Percentiles rank a stretch among this genome's conserved stretches.
phyloP scores from a whole-genome alignment of 352 stramenopile genomes.

The Phytophthora agathidicida region DNA sequence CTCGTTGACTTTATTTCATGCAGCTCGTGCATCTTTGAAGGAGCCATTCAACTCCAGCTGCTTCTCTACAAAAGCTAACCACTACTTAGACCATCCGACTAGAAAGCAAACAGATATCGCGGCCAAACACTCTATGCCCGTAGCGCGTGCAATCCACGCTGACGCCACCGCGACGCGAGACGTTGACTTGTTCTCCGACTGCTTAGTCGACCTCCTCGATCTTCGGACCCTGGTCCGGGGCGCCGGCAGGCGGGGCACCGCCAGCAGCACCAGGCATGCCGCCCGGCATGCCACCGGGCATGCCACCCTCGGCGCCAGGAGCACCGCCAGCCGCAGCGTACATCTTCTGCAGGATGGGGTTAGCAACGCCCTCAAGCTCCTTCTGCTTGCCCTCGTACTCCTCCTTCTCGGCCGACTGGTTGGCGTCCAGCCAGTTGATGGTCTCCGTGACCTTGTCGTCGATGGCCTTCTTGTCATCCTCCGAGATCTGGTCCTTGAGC shows the following conservation, averaged over 20 bases:
- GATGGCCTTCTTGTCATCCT: slow-evolving; percentile 85
- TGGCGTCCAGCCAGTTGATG: slow-evolving; percentile 98
- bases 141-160: slow-evolving; percentile 39
- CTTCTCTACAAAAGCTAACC: slow-evolving; percentile 38
- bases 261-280: slow-evolving; percentile 33
- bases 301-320: slow-evolving; percentile 39
- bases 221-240: slow-evolving; percentile 72
- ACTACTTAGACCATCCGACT: slow-evolving; percentile 23
- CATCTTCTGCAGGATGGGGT: slow-evolving; percentile 85
- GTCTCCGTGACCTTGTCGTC: slow-evolving; percentile 95
- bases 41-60: slow-evolving; percentile 29
- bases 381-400: slow-evolving; percentile 91
- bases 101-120: slow-evolving; percentile 25
- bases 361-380: slow-evolving; percentile 85
- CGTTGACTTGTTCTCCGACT: slow-evolving; percentile 16
- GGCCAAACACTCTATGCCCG: slow-evolving; percentile 31
- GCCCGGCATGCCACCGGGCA: slow-evolving; percentile 40
- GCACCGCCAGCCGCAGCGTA: slow-evolving; percentile 72
- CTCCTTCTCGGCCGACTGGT: slow-evolving; percentile 81
- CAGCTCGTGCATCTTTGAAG: slow-evolving; percentile 27
- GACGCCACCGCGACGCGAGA: slow-evolving; percentile 30
- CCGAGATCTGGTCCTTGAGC: slow-evolving; percentile 92
- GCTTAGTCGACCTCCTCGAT: slow-evolving; percentile 86
- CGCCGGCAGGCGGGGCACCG: slow-evolving; percentile 30
- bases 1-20: slow-evolving; percentile 32